Evolutionary conservation across 805 yeast species (phyloP).

Genomic region (Candida ponderosae): DNA sequence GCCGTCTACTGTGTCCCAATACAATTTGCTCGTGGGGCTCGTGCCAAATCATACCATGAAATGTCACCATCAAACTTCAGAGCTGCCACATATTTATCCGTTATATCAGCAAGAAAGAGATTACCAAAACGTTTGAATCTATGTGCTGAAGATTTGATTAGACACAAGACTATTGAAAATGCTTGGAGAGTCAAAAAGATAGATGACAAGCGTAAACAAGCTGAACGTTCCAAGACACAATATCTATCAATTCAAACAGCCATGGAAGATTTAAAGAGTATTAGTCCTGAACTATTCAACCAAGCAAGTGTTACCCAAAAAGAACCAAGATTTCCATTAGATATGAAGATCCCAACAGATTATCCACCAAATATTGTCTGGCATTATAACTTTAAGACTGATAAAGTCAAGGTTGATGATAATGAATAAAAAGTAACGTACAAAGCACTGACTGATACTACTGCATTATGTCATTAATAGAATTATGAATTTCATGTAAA

Average conservation of each 20-base stretch:
- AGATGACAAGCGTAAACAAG: conserved; percentile 35
- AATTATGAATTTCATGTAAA: no score
- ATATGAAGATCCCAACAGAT: conserved; percentile 82
- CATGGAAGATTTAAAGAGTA: conserved; percentile 53
- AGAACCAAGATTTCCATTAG: conserved; percentile 66
- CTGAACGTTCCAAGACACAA: conserved; percentile 46
- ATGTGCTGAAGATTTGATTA: conserved; percentile 71
- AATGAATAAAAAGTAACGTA: no score
- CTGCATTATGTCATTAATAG: no score
- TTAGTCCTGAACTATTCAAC: conserved; percentile 48
- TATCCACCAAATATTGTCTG: conserved; percentile 79
- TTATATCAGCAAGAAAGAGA: conserved; percentile 78
- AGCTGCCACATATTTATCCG: conserved; percentile 53
- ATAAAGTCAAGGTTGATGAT: not conserved
- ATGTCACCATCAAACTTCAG: conserved; percentile 41
- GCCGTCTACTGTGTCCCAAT: not conserved
- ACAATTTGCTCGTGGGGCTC: conserved; percentile 37
- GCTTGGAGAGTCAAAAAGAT: conserved; percentile 72
- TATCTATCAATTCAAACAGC: conserved; percentile 61
- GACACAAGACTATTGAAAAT: conserved; percentile 72
- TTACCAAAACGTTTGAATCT: conserved; percentile 77
- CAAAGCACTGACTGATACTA: no score
- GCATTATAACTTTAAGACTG: conserved; percentile 45
- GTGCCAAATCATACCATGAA: conserved; percentile 33
- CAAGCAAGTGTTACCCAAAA: conserved; percentile 52